A percentile compares a stretch with the other conserved stretches of the same genome.
Conservation (phyloP, 2,329 filamentous ascomycete species). For the Sclerotinia nivalis region DNA sequence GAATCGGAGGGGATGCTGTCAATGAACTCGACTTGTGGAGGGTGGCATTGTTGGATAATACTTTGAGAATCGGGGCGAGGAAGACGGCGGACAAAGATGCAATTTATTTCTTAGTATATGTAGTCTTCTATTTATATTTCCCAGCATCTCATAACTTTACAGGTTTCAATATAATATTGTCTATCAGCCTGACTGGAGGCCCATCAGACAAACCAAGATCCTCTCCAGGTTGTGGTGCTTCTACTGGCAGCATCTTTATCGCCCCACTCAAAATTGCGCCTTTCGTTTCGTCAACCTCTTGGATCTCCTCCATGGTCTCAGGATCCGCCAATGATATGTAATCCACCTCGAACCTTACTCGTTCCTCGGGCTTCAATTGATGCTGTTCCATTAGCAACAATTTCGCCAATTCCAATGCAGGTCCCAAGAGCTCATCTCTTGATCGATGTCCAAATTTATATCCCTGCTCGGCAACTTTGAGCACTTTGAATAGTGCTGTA, state of each 20-base stretch:
- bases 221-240: conserved; percentile 68
- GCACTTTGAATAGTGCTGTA: conserved; percentile 67
- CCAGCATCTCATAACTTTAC: conserved; percentile 28
- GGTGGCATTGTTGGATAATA: neutral
- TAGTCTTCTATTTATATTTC: neutral
- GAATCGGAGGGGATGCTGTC: neutral
- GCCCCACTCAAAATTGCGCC: conserved; percentile 89
- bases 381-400: conserved; percentile 61
- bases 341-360: conserved; percentile 79
- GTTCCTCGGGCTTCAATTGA: conserved; percentile 55
- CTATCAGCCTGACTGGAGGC: conserved; percentile 82
- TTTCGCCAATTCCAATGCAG: conserved; percentile 63
- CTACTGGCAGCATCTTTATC: conserved; percentile 82
- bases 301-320: conserved; percentile 76
- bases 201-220: conserved; percentile 72
- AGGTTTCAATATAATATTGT: conserved; percentile 77
- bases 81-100: neutral
- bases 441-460: conserved; percentile 57
- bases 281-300: conserved; percentile 64
- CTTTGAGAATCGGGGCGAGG: neutral
- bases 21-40: neutral
- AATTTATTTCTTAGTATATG: neutral
- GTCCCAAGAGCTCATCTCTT: conserved; percentile 68
- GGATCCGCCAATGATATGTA: conserved; percentile 91
- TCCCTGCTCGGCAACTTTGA: conserved; percentile 68